A percentile compares a stretch with the other conserved stretches of the same genome.
phyloP scores from a whole-genome alignment of 352 stramenopile species.

The Pythium phragmitis region DNA sequence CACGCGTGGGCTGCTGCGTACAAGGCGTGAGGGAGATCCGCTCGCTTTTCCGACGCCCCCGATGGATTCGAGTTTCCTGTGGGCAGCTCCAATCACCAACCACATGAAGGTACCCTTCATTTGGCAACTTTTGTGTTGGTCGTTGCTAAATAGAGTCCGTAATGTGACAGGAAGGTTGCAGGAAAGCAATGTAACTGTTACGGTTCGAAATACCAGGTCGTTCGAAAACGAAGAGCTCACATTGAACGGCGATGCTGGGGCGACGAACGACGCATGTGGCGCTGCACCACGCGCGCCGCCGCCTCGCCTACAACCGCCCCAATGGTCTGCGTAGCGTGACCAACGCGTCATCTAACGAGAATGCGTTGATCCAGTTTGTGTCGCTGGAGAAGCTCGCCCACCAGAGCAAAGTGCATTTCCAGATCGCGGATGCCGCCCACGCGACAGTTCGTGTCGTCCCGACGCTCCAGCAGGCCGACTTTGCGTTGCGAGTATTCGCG shows the following conservation, averaged over 20 bases:
- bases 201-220: neutral
- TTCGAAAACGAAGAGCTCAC: neutral
- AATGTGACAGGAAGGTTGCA: conserved; percentile 1
- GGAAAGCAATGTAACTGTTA: conserved; percentile 7
- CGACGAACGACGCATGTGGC: conserved; percentile 1
- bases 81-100: conserved; percentile 26
- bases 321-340: conserved; percentile 3
- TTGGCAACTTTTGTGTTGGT: conserved; percentile 1
- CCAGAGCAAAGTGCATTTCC: conserved; percentile 43
- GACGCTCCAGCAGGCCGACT: conserved; percentile 48
- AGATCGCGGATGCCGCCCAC: conserved; percentile 32
- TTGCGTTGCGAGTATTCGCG: conserved; percentile 35
- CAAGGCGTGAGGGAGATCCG: neutral
- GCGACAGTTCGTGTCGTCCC: conserved; percentile 50
- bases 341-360: neutral
- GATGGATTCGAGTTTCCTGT: conserved; percentile 20
- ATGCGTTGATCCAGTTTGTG: conserved; percentile 23
- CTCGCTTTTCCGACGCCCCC: neutral
- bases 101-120: conserved; percentile 15
- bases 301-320: neutral
- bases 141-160: conserved; percentile 2
- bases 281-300: conserved; percentile 4
- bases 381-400: conserved; percentile 41
- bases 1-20: neutral
- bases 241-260: conserved; percentile 10